phyloP scores from a whole-genome alignment of 2,329 filamentous ascomycete species.

The Acrodontium crateriforme region DNA sequence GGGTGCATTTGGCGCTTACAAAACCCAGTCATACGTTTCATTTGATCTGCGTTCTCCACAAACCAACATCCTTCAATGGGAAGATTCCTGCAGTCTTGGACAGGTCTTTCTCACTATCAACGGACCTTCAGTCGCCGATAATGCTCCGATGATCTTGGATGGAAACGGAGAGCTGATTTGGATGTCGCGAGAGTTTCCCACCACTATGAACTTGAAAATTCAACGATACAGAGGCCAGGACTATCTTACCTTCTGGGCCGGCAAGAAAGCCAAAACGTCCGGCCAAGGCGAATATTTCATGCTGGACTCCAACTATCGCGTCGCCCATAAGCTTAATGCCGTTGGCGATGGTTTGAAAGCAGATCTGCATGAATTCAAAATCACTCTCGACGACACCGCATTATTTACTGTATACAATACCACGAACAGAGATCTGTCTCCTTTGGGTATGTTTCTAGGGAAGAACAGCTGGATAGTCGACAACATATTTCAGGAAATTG shows the following conservation, averaged over 20 bases:
- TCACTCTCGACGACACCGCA: conserved; percentile 28
- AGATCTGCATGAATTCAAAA: conserved; percentile 32
- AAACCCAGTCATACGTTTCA: conserved; percentile 13
- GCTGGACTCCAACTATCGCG: conserved; percentile 17
- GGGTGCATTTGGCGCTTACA: conserved; percentile 20
- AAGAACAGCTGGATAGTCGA: conserved; percentile 30
- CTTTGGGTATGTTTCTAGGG: conserved; percentile 13
- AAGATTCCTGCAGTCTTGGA: conserved; percentile 18
- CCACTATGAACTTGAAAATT: conserved; percentile 19
- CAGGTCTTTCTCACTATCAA: conserved; percentile 18
- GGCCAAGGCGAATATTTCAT: conserved; percentile 24
- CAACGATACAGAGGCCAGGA: conserved; percentile 23
- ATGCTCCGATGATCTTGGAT: conserved; percentile 24
- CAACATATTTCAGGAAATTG: conserved; percentile 30
- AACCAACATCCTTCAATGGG: conserved; percentile 15
- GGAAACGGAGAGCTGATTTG: conserved; percentile 21
- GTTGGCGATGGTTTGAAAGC: conserved; percentile 18
- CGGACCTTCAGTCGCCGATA: conserved; percentile 15
- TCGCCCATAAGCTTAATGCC: conserved; percentile 15
- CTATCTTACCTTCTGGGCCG: conserved; percentile 28
- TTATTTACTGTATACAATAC: conserved; percentile 32
- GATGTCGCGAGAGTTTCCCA: conserved; percentile 18
- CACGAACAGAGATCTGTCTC: conserved; percentile 14
- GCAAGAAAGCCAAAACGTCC: conserved; percentile 21
- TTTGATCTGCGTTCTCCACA: conserved; percentile 16